Evolutionary conservation across 306 rosid genomes (phyloP), one percentile per base, ranked within the genome.

Genomic region (Canavalia ensiformis): DNA sequence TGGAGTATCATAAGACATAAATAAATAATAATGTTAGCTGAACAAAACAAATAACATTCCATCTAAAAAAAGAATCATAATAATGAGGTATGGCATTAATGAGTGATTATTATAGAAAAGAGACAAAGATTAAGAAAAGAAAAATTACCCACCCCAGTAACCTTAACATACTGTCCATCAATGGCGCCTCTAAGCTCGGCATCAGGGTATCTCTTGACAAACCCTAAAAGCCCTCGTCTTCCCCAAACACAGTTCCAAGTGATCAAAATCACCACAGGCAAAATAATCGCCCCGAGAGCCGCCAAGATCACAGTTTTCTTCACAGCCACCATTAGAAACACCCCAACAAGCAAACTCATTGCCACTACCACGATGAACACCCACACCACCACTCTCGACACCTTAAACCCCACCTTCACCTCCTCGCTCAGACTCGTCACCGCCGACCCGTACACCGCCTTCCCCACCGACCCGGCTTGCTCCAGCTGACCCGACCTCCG

Each of bases 61-160:
- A 34, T 56, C 34, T 46, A 39, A 1, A 37, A 66, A 46, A 73
- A 68, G 47, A 69, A 68, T 51, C 47, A 60, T 13, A 51, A 79
- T 41, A 31, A 79, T 29, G 1, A 28, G 42, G 1, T 18, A 75
- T n/a, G 25, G 25, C 18, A 77, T 77, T 77, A 58, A 58, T 18
- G 35, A 65, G 57, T 81, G 67, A 81, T 63, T 34, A 62, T 13
- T n/a, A n/a, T n/a, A n/a, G n/a, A 58, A 37, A 42, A 49, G 6
- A n/a, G 44, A 56, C 62, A 28, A 64, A 63, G 0, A 4, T 44
- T 1, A 44, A 44, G 8, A 44, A 44, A 44, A 6, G 50, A 62
- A 11, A 64, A 71, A 81, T 84, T 94, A 94, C 99, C 99, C 99
- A 94, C 99, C 99, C 99, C 99, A 0, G 99, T 95, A 71, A 95